Base-by-base conservation (phyloP, 352 stramenopile species). In the Albugo laibachii region DNA sequence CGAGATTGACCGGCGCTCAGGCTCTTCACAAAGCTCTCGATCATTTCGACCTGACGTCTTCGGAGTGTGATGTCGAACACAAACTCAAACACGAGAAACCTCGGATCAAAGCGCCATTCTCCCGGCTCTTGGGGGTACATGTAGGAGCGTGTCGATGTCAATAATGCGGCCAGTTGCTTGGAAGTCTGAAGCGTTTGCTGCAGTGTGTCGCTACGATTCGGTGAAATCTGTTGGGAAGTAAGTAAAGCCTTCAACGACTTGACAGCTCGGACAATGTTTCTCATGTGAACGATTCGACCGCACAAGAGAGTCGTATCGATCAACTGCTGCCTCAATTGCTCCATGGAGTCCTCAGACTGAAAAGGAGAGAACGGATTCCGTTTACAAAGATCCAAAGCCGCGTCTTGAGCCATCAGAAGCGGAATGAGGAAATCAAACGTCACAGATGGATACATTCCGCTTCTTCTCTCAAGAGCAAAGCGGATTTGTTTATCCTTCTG, bases 21-120 rank as follows among this genome's bases (percentile, higher is more conserved):
- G 40, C 79, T 95, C n/a, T 61, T 61, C 53, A 97, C 82, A 63
- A 99, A 98, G 47, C 95, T 97, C 50, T 97, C 84, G 13, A 99
- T 95, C 65, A 99, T 94, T 55, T 97, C 85, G n/a, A 99, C 94
- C 66, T 99, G 96, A 38, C 89, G 94, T 13, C 87, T 84, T 37
- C 96, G 82, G 16, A 99, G 67, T 59, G 99, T 77, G 21, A 99
- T 71, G 16, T 95, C 95, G 58, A 98, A 98, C 1, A 96, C 96
- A 54, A 99, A 99, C 64, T 99, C 96, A 69, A 99, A 99, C 5
- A 99, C 86, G 41, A 99, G 66, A 52, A 98, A 98, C 2, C 95
- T 76, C 21, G 95, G 95, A 54, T 99, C 95, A 56, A 98, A 97
- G 16, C 65, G 59, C 56, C 93, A 95, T 5, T 41, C 41, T 16